Conservation (phyloP, 345 rosid species). For the Stellera chamaejasme region DNA sequence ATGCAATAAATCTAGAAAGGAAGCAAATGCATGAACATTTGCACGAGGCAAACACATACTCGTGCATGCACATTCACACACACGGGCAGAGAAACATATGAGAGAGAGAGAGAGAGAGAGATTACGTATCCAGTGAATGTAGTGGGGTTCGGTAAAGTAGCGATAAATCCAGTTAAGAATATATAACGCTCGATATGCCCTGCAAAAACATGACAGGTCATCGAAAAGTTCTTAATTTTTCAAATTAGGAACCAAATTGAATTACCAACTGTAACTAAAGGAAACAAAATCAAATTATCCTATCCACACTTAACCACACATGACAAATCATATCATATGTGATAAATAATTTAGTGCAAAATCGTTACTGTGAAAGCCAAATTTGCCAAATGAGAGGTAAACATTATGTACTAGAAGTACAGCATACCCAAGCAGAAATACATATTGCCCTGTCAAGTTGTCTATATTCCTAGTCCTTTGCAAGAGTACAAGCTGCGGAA, state of each 20-base stretch:
- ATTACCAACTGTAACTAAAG: too few species aligned
- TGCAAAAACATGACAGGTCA: constrained; percentile 17
- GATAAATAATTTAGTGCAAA: too few species aligned
- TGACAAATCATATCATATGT: too few species aligned
- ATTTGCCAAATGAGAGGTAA: too few species aligned
- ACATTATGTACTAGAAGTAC: not conserved
- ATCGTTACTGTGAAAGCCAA: too few species aligned
- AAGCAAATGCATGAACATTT: too few species aligned
- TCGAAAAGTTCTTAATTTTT: too few species aligned
- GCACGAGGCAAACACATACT: not conserved
- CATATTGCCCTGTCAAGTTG: constrained; percentile 71
- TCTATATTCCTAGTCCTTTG: constrained; percentile 80
- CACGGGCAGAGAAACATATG: not conserved
- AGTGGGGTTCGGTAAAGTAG: constrained; percentile 52
- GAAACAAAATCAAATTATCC: too few species aligned
- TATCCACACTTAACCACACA: too few species aligned
- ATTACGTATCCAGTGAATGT: constrained; percentile 55
- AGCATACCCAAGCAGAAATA: constrained; percentile 74
- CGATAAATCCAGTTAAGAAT: constrained; percentile 63
- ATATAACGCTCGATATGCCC: constrained; percentile 52
- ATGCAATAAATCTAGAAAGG: too few species aligned
- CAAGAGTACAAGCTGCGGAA: constrained; percentile 75
- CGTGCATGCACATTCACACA: not conserved
- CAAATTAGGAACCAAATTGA: too few species aligned
- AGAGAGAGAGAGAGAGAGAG: too few species aligned